Evolutionary conservation across 148 eudicot genomes (phyloP).

Genomic region (Rhododendron williamsianum): DNA sequence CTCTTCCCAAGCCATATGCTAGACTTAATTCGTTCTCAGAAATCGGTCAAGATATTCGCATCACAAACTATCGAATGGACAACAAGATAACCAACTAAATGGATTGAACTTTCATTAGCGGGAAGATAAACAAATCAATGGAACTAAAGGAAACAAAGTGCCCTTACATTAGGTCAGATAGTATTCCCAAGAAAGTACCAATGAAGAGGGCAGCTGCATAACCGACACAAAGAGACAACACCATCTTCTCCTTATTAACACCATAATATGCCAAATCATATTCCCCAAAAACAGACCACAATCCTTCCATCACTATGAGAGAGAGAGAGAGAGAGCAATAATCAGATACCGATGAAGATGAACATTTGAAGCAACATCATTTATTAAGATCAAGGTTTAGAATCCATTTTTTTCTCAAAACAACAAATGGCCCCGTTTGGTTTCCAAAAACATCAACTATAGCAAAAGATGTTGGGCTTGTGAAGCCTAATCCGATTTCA

Average conservation of each 20-base stretch:
- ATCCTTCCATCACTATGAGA: constrained; percentile 60
- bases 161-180: constrained; percentile 82
- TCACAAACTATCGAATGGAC: background rate
- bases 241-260: constrained; percentile 50
- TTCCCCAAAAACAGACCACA: constrained; percentile 71
- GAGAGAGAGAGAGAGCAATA: constrained; percentile 4
- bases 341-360: background rate
- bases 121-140: background rate
- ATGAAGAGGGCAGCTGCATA: constrained; percentile 49
- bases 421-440: background rate
- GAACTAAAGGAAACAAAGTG: background rate
- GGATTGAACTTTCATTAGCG: no score
- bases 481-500: background rate
- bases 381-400: background rate
- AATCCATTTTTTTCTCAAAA: background rate
- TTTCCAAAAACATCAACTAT: background rate
- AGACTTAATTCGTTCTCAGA: background rate
- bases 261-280: constrained; percentile 52
- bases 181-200: constrained; percentile 57
- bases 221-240: constrained; percentile 46
- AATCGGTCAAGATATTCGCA: background rate
- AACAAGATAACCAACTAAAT: no score
- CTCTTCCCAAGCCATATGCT: background rate
- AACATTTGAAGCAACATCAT: background rate
- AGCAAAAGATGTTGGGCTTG: background rate